A percentile compares a stretch with the other conserved stretches of the same genome.
Conservation (phyloP, 2,329 filamentous ascomycete species). For the Exophiala bonariae region DNA sequence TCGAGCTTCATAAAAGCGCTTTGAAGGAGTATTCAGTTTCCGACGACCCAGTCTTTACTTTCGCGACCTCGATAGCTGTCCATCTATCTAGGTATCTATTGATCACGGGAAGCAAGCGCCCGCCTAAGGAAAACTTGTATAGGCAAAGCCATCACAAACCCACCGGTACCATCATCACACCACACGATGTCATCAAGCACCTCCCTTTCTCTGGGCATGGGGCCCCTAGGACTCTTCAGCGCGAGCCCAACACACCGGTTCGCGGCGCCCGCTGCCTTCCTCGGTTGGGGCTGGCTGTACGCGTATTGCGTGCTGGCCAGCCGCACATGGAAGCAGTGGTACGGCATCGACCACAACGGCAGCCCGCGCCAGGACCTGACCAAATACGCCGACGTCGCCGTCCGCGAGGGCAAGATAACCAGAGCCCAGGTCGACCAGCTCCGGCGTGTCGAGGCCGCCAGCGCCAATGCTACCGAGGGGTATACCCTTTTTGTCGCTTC, state of each 20-base stretch:
- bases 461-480: constrained; percentile 47
- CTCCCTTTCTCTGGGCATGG: too few relatives aligned
- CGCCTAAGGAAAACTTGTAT: too few relatives aligned
- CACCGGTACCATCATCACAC: too few relatives aligned
- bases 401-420: constrained; percentile 46
- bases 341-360: constrained; percentile 49
- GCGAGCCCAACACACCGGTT: constrained; percentile 1
- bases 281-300: constrained; percentile 33
- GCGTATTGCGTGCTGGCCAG: constrained; percentile 47
- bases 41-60: too few relatives aligned
- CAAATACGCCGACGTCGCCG: constrained; percentile 46
- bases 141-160: too few relatives aligned
- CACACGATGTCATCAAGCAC: constrained; percentile 12
- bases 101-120: too few relatives aligned
- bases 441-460: constrained; percentile 46
- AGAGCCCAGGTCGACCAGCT: constrained; percentile 43
- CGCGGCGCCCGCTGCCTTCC: constrained; percentile 12
- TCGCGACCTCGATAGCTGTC: too few relatives aligned
- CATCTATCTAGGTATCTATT: too few relatives aligned
- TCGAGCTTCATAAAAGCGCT: too few relatives aligned
- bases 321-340: constrained; percentile 43
- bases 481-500: constrained; percentile 35
- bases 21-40: too few relatives aligned
- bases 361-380: constrained; percentile 48
- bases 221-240: constrained; percentile 10